A percentile compares a stretch with the other conserved stretches of the same genome.
These are phyloP conservation scores for Salix suchowensis DNA, from an alignment of 345 rosid species.

Conservation along the genomic window DNA sequence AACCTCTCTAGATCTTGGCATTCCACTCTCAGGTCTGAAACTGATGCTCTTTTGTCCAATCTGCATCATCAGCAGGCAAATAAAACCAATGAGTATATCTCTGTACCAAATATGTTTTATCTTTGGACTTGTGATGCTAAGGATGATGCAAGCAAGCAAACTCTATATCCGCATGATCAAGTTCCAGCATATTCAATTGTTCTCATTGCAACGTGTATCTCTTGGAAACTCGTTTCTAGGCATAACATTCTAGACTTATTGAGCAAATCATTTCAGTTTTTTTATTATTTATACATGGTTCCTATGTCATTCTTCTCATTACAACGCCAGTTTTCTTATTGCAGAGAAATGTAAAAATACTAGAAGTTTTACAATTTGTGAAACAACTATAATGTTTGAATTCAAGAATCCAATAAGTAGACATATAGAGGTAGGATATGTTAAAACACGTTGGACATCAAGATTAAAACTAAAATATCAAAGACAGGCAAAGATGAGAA, in stretches of 20 bases:
- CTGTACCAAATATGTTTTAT: not conserved
- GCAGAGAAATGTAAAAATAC: not conserved
- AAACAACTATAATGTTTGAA: not conserved
- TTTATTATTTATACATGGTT: not conserved
- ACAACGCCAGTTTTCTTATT: not conserved
- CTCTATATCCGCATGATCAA: not conserved
- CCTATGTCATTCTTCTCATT: not conserved
- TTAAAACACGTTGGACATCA: not conserved
- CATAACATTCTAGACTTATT: not conserved
- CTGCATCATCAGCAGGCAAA: conserved; percentile 38
- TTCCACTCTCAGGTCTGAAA: conserved; percentile 66
- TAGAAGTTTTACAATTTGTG: not conserved
- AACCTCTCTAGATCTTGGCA: conserved; percentile 72
- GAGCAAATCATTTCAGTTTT: not conserved
- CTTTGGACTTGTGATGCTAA: not conserved
- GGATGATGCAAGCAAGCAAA: not conserved
- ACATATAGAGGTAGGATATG: not conserved
- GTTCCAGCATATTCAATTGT: not conserved
- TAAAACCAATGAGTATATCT: not conserved
- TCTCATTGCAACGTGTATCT: not conserved
- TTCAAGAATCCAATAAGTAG: not conserved
- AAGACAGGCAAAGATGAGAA: not conserved
- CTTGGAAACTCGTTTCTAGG: not conserved
- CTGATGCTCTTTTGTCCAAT: conserved; percentile 56
- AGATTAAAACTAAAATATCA: not conserved